These are phyloP conservation scores for Pleurostoma richardsiae DNA, from an alignment of 2,329 filamentous ascomycete species.

Conservation along the genomic window DNA sequence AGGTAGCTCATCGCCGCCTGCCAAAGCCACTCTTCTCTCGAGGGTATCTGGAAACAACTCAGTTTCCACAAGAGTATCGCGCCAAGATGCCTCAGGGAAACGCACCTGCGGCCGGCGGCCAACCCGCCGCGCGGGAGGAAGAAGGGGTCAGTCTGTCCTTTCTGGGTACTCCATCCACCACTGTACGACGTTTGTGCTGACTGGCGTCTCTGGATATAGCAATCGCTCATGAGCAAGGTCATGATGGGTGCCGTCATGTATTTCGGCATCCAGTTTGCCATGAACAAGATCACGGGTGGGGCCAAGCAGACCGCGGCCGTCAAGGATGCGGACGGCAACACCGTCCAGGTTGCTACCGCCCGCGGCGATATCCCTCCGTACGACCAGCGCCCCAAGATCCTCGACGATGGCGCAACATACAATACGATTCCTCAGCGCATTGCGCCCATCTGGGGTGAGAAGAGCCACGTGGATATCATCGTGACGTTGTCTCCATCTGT, in stretches of 20 bases:
- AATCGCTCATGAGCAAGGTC: slow-evolving; percentile 40
- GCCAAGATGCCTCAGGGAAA: slow-evolving; percentile 9
- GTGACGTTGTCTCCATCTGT: slow-evolving; percentile 79
- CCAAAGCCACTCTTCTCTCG: too few relatives aligned
- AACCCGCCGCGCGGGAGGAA: slow-evolving; percentile 9
- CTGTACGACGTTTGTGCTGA: slow-evolving; percentile 4
- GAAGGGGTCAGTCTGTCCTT: slow-evolving; percentile 3
- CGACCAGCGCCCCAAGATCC: slow-evolving; percentile 54
- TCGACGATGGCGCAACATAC: slow-evolving; percentile 58
- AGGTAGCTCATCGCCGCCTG: too few relatives aligned
- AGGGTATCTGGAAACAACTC: too few relatives aligned
- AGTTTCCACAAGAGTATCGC: too few relatives aligned
- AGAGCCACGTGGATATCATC: slow-evolving; percentile 74
- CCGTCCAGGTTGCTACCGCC: slow-evolving; percentile 48
- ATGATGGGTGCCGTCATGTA: slow-evolving; percentile 50
- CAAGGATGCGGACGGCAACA: slow-evolving; percentile 45
- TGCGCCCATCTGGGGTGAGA: slow-evolving; percentile 81
- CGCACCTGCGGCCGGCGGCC: slow-evolving; percentile 6
- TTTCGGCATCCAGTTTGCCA: slow-evolving; percentile 52
- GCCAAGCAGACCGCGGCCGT: slow-evolving; percentile 40
- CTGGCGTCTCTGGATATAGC: slow-evolving; percentile 4
- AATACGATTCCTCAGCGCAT: slow-evolving; percentile 64
- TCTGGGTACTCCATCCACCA: not conserved
- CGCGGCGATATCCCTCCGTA: slow-evolving; percentile 58
- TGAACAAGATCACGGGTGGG: slow-evolving; percentile 48